Conservation (phyloP, 2,329 filamentous ascomycete genomes). For the Xylaria sp. region DNA sequence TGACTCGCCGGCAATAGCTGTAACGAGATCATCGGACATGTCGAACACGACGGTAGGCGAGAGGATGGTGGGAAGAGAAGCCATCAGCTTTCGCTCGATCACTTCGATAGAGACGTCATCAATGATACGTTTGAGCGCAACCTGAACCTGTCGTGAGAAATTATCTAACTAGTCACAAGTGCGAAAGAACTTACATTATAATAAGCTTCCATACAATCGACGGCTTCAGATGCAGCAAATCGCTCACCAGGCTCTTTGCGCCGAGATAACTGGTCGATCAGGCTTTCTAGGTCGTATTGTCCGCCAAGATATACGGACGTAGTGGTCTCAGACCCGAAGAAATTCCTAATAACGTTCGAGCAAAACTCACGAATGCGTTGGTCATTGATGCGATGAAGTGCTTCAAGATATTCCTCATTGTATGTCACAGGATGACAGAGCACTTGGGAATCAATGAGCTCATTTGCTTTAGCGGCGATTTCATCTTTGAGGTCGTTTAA, state of each 20-base stretch:
- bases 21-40: conserved; percentile 52
- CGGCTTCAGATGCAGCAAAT: conserved; percentile 47
- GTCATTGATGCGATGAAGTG: conserved; percentile 33
- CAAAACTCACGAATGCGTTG: conserved; percentile 5
- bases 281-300: conserved; percentile 2
- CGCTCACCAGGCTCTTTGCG: conserved; percentile 42
- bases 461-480: conserved; percentile 54
- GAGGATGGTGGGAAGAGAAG: conserved; percentile 52
- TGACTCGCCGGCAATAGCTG: conserved; percentile 55
- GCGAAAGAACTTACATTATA: conserved; percentile 47
- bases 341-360: conserved; percentile 40
- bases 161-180: not conserved
- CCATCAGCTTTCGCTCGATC: conserved; percentile 55
- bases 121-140: conserved; percentile 57
- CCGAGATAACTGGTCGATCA: conserved; percentile 34
- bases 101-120: conserved; percentile 57
- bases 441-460: conserved; percentile 59
- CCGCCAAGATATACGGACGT: not conserved
- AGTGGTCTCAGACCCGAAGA: conserved; percentile 37
- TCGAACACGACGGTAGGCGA: conserved; percentile 52
- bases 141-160: conserved; percentile 45
- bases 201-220: conserved; percentile 52
- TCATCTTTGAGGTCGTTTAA: conserved; percentile 50
- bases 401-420: conserved; percentile 56
- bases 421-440: conserved; percentile 63